Evolutionary conservation across 2,329 filamentous ascomycete species (phyloP), one percentile per base, ranked within the genome.

Genomic region (Plectosphaerella plurivora): DNA sequence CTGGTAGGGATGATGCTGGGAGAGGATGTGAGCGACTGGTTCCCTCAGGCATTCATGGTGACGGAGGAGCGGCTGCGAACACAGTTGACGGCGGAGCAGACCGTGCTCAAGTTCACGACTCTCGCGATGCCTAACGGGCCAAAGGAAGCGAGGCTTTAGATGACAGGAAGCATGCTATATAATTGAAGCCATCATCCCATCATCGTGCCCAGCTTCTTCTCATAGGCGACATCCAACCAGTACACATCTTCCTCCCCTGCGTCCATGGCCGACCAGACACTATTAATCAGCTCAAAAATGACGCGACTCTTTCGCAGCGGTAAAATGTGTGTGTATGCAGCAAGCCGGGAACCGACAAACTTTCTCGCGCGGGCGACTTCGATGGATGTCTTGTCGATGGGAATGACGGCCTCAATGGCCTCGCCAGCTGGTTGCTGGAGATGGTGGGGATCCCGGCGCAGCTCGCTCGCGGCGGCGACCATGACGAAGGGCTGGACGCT

Each of bases 1-100:
- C n/a, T 66, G 37, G 61, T 55, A 0, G 59, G 57, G 6, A 63
- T 63, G 59, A 52, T 65, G 6, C 47, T 64, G 1, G 60, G 58
- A 0, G 55, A 61, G 12, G 60, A 55, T 0, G 63, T 60, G 5
- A 54, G 49, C 2, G 56, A 41, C 5, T 66, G 57, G 46, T 51
- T 61, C 36, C 60, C 59, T 1, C 56, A 57, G 9, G 53, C 49
- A 6, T 61, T 57, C 47, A 20, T 59, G n/a, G 47, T 53, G 1
- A 58, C 55, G 4, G 50, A 60, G n/a, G 57, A 59, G 36, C 33
- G 55, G 18, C 15, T 54, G 45, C 7, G 76, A 9, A 24, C 2
- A 14, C 36, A 22, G 6, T 45, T 52, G 3, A 52, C 50, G 5
- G 15, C 42, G 5, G 37, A 52, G 15, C 42, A 37, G 25, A 52